These are phyloP conservation scores for Malus hybrid DNA, from an alignment of 331 rosid species.

Conservation along the genomic window DNA sequence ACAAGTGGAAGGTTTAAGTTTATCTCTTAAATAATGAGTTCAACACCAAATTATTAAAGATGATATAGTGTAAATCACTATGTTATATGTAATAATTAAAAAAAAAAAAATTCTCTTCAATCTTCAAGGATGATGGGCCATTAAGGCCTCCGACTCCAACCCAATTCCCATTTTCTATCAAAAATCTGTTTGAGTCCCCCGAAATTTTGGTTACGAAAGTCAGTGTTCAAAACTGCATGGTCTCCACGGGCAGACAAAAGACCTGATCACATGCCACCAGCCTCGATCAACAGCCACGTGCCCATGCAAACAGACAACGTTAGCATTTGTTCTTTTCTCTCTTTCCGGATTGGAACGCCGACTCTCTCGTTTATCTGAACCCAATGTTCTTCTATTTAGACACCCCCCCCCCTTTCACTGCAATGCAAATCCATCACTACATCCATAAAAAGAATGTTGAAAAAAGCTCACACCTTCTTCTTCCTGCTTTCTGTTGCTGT, in stretches of 20 bases:
- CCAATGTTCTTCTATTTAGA: conserved; percentile 21
- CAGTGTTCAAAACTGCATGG: neutral
- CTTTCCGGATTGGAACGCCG: neutral
- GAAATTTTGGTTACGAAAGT: neutral
- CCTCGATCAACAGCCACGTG: neutral
- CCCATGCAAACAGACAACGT: neutral
- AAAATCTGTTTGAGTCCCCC: neutral
- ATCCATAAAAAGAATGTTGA: conserved; percentile 3
- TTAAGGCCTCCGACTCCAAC: neutral
- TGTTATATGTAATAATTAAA: no score
- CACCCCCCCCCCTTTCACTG: neutral
- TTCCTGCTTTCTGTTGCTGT: conserved; percentile 7
- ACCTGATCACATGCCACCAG: neutral
- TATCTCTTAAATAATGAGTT: no score
- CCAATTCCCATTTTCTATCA: neutral
- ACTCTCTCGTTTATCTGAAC: neutral
- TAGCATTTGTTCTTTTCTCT: neutral
- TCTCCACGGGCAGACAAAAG: neutral
- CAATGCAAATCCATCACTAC: neutral
- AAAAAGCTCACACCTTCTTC: conserved; percentile 9
- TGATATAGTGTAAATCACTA: neutral
- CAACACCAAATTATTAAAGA: no score
- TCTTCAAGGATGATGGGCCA: neutral
- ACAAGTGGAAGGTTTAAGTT: no score
- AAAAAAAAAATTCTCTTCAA: neutral